Percentiles rank a stretch among this genome's conserved stretches.
phyloP scores from a whole-genome alignment of 2,329 filamentous ascomycete genomes.

The Mycosphaerella sp. region DNA sequence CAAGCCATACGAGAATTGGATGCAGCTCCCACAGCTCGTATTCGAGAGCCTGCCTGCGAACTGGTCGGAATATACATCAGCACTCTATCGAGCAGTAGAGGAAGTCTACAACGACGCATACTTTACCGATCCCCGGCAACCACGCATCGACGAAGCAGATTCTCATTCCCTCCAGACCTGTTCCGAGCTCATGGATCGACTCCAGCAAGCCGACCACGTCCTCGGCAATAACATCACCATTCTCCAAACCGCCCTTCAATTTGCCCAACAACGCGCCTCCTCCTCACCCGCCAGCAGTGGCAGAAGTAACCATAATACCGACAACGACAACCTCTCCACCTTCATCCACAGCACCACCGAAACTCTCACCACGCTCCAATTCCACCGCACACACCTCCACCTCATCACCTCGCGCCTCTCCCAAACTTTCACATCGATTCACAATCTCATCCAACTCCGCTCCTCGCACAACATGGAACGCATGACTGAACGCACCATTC shows the following conservation, averaged over 20 bases:
- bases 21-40: neutral
- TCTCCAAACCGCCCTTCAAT: conserved; percentile 1
- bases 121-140: conserved; percentile 3
- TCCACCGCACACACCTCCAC: conserved; percentile 8
- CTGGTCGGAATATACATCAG: conserved; percentile 8
- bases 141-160: conserved; percentile 8
- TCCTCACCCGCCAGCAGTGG: neutral
- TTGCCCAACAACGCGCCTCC: neutral
- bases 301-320: neutral
- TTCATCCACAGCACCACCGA: conserved; percentile 1
- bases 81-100: conserved; percentile 8
- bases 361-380: conserved; percentile 4
- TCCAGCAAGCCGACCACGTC: conserved; percentile 9
- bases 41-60: conserved; percentile 3
- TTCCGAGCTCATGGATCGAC: conserved; percentile 7
- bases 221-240: conserved; percentile 7
- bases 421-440: conserved; percentile 1
- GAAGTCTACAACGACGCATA: conserved; percentile 6
- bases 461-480: conserved; percentile 8
- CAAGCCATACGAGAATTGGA: conserved; percentile 8
- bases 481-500: conserved; percentile 11
- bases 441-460: conserved; percentile 2
- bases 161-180: conserved; percentile 3
- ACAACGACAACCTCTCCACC: neutral
- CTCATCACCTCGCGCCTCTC: conserved; percentile 9